phyloP scores from a whole-genome alignment of 1,284 basidiomycete genomes.

The Naganishia albida region DNA sequence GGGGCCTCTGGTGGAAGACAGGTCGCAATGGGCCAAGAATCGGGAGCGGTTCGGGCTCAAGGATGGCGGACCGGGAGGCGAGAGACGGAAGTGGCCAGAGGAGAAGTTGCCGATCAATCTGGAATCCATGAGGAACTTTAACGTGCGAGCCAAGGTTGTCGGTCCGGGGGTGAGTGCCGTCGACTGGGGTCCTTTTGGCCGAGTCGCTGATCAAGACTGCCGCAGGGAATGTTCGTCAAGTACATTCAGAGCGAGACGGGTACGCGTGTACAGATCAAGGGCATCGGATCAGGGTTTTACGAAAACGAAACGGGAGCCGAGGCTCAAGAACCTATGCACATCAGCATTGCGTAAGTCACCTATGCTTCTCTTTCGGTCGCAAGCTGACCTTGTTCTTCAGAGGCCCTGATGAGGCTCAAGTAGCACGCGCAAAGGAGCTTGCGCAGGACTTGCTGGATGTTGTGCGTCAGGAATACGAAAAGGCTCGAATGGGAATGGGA shows the following conservation, averaged over 20 bases:
- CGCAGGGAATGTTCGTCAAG: slow-evolving; percentile 92
- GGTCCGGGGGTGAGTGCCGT: slow-evolving; percentile 74
- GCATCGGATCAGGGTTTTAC: slow-evolving; percentile 89
- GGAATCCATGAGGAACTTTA: slow-evolving; percentile 92
- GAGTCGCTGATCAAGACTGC: neutral
- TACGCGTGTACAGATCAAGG: slow-evolving; percentile 98
- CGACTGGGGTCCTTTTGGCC: neutral
- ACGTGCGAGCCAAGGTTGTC: slow-evolving; percentile 94
- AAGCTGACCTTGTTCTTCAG: slow-evolving; percentile 53
- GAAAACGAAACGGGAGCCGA: slow-evolving; percentile 92
- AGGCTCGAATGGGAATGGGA: slow-evolving; percentile 60
- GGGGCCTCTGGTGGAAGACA: slow-evolving; percentile 82
- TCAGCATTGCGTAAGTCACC: slow-evolving; percentile 77
- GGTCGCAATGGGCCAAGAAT: slow-evolving; percentile 57
- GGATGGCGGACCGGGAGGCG: slow-evolving; percentile 34
- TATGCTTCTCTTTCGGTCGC: neutral
- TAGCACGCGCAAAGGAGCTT: slow-evolving; percentile 79
- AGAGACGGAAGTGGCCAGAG: slow-evolving; percentile 87
- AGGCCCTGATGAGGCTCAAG: slow-evolving; percentile 83
- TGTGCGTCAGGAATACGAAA: slow-evolving; percentile 79
- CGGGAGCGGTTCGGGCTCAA: slow-evolving; percentile 39
- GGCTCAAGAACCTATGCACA: slow-evolving; percentile 88
- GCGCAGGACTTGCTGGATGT: slow-evolving; percentile 87
- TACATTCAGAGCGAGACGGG: slow-evolving; percentile 96
- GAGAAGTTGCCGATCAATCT: slow-evolving; percentile 85